Base-by-base conservation (phyloP, 805 yeast genomes). In the Starmerella apicola region DNA sequence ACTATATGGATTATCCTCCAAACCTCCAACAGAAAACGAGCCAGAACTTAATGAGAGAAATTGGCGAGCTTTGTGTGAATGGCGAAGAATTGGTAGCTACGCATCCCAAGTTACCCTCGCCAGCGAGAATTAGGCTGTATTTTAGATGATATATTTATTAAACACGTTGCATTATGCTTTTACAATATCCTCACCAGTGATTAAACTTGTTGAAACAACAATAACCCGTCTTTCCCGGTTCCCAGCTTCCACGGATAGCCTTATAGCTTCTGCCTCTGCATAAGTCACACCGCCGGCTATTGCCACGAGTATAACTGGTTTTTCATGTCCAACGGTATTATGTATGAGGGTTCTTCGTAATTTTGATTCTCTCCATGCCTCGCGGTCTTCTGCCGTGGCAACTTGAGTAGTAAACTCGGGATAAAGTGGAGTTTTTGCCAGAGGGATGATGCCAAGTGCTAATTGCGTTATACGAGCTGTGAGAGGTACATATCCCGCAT, bases 241-340 rank as follows among this genome's bases (percentile, higher is more conserved):
- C 5, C 36, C 33, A 7, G 32, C 25, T 3, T 22, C 26, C 1
- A 81, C 74, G n/a, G 82, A 64, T 39, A 66, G 69, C 51, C 77
- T 65, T 34, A 88, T 60, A 3, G 85, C 76, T 3, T 88, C 73
- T 15, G 86, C 64, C 58, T 88, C 98, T 7, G 91, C 75, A 54
- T 81, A 68, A 0, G 96, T 83, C 6, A 86, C 63, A 0, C 98
- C 97, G 12, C 97, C 97, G 30, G 86, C 53, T 45, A 79, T 76
- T 71, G 37, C 82, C 50, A 44, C 83, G 53, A 43, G 59, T 39
- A 55, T 60, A 39, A 54, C 56, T 8, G 57, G 54, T 24, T 48
- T 54, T 9, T 19, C 19, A 39, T 61, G 54, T 2, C 52, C 52
- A 4, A 54, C 55, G n/a, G 52, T 43, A 39, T 59, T 59, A 24